Base-by-base conservation (phyloP, 2,329 filamentous ascomycete genomes). In the Aurifilum marmelostoma region DNA sequence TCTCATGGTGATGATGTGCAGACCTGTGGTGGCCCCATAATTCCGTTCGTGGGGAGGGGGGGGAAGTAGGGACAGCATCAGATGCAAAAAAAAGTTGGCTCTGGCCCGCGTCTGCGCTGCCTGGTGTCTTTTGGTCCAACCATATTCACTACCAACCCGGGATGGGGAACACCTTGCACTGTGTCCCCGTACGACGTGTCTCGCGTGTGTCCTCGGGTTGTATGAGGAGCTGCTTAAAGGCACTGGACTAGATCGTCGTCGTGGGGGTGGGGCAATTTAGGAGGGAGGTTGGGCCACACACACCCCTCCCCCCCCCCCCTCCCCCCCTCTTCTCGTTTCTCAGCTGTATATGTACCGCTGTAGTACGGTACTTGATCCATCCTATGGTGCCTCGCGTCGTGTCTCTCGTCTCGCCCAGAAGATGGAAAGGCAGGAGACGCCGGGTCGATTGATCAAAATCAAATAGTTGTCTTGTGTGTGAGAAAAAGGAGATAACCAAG, bases 251-350 rank as follows among this genome's bases (percentile, higher is more conserved):
- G 39, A 62, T n/a, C 34, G 9, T 39, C 34, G 37, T 27, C 59
- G 59, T 62, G 59, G 59, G 59, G 59, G 59, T 62, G 59, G 59
- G 59, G 59, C 59, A 62, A 41, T 43, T 62, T 47, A 47, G 43
- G 43, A 47, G 24, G 52, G 52, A 56, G 52, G 52, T 56, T 56
- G 52, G 52, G 52, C 24, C 52, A 56, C 27, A 29, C 24, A 27
- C 52, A 54, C 24, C 24, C 52, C n/a, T 2, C 52, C 12, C 11
- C 24, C 52, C n/a, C 1, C 52, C 12, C 11, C 12, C 52, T 7
- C 52, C 9, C 52, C 4, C 52, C 29, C 50, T 54, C 11, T 16
- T 4, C 11, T 18, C 12, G 3, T 27, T 2, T 27, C 24, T 29
- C n/a, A 16, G 24, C 24, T 54, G 27, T 27, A 29, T n/a, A n/a